phyloP scores from a whole-genome alignment of 768 basidiomycete species.

The Auricularia sp. region DNA sequence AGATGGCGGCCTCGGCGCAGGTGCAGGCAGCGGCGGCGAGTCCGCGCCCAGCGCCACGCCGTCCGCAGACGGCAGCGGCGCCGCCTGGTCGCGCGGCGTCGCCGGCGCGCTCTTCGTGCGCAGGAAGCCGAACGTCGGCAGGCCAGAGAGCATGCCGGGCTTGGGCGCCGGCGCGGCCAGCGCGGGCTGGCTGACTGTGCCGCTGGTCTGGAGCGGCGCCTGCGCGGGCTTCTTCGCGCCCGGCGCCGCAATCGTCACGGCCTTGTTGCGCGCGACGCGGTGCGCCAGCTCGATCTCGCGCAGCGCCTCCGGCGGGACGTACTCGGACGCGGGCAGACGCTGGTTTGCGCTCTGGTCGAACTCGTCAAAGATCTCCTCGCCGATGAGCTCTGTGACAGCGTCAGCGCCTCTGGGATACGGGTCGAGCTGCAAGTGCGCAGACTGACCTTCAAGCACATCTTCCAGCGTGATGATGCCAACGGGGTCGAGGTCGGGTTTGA shows the following conservation, averaged over 20 bases:
- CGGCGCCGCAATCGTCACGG: neutral
- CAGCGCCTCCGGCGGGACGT: conserved; percentile 24
- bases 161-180: conserved; percentile 21
- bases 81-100: conserved; percentile 30
- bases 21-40: conserved; percentile 6
- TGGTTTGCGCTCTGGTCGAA: conserved; percentile 61
- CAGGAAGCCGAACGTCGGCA: conserved; percentile 42
- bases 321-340: conserved; percentile 39
- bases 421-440: neutral
- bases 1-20: conserved; percentile 14
- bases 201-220: neutral
- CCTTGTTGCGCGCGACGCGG: conserved; percentile 1
- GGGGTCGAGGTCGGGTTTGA: conserved; percentile 76
- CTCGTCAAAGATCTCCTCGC: conserved; percentile 89
- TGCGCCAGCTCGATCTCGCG: conserved; percentile 6
- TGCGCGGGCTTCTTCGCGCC: neutral
- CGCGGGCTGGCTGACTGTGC: conserved; percentile 3
- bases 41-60: conserved; percentile 5
- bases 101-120: conserved; percentile 52
- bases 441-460: conserved; percentile 77
- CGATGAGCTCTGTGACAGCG: conserved; percentile 59
- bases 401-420: neutral
- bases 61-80: conserved; percentile 3
- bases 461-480: conserved; percentile 89
- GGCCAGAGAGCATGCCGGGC: conserved; percentile 32